A percentile compares a stretch with the other conserved stretches of the same genome.
Conservation (phyloP, 345 rosid species). For the Dimocarpus longan region DNA sequence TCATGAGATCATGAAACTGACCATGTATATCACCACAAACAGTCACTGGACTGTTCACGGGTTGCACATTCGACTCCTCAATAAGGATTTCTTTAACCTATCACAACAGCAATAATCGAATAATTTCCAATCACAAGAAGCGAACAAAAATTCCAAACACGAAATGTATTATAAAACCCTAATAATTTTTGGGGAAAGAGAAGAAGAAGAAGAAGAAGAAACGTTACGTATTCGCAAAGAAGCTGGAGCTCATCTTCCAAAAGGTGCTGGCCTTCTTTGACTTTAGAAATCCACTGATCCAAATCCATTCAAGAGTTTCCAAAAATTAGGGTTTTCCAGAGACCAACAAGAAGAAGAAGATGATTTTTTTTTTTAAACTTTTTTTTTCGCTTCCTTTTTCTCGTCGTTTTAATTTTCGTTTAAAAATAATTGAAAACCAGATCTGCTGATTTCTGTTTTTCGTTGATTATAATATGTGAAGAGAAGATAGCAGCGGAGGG, state of each 20-base stretch:
- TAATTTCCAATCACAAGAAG: no score
- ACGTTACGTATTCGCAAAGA: constrained; percentile 90
- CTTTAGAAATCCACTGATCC: constrained; percentile 97
- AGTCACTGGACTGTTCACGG: constrained; percentile 99
- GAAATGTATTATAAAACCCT: no score
- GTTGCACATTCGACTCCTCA: constrained; percentile 99
- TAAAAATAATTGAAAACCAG: constrained; percentile 5
- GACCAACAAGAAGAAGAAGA: no score
- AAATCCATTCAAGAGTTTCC: constrained; percentile 70
- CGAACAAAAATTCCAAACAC: no score
- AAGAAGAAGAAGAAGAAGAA: neutral
- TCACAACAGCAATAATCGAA: neutral
- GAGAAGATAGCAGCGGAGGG: neutral
- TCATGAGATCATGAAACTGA: constrained; percentile 98
- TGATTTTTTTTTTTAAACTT: no score
- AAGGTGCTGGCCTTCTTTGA: constrained; percentile 93
- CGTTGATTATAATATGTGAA: neutral
- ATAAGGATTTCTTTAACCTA: constrained; percentile 96
- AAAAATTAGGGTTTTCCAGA: constrained; percentile 19
- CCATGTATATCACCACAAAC: constrained; percentile 99
- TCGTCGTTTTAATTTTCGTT: neutral
- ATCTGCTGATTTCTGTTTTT: neutral
- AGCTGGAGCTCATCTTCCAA: constrained; percentile 97
- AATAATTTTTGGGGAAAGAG: no score
- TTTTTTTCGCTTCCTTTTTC: neutral